phyloP scores from a whole-genome alignment of 805 yeast genomes.

The Wickerhamomyces canadensis region DNA sequence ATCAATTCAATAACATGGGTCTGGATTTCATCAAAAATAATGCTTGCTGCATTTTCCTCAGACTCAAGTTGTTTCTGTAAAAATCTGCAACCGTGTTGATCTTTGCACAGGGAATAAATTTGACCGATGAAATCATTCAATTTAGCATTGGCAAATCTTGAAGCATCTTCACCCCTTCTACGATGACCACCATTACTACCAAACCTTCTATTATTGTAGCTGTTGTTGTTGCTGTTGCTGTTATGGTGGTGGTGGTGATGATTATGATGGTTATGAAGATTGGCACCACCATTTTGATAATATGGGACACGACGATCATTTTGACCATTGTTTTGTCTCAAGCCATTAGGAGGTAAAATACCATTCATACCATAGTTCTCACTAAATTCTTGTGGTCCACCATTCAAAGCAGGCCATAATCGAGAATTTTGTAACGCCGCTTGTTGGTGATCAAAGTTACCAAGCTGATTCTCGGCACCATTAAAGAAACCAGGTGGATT shows the following conservation, averaged over 20 bases:
- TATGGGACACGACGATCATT: constrained; percentile 16
- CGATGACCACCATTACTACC: constrained; percentile 17
- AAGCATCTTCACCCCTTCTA: constrained; percentile 52
- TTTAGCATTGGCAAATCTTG: constrained; percentile 62
- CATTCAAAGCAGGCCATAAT: constrained; percentile 21
- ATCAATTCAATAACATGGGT: constrained; percentile 78
- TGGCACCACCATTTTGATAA: constrained; percentile 11
- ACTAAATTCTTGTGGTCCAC: constrained; percentile 16
- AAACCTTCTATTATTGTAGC: constrained; percentile 15
- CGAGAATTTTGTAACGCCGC: constrained; percentile 17
- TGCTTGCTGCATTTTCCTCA: constrained; percentile 55
- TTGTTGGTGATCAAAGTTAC: constrained; percentile 10
- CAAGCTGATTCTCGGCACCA: constrained; percentile 8
- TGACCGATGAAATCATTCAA: constrained; percentile 66
- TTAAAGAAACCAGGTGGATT: constrained; percentile 8
- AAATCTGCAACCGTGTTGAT: constrained; percentile 95
- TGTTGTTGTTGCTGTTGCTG: constrained; percentile 3
- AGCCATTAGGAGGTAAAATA: constrained; percentile 8
- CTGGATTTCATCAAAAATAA: constrained; percentile 77
- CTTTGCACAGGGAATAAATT: constrained; percentile 79
- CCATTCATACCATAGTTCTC: constrained; percentile 6
- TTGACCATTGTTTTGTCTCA: constrained; percentile 8
- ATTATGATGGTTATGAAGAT: constrained; percentile 8
- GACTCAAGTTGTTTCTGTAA: constrained; percentile 80
- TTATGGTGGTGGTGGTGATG: constrained; percentile 6